Evolutionary conservation across 768 basidiomycete genomes (phyloP).

Genomic region (Mrakia frigida): DNA sequence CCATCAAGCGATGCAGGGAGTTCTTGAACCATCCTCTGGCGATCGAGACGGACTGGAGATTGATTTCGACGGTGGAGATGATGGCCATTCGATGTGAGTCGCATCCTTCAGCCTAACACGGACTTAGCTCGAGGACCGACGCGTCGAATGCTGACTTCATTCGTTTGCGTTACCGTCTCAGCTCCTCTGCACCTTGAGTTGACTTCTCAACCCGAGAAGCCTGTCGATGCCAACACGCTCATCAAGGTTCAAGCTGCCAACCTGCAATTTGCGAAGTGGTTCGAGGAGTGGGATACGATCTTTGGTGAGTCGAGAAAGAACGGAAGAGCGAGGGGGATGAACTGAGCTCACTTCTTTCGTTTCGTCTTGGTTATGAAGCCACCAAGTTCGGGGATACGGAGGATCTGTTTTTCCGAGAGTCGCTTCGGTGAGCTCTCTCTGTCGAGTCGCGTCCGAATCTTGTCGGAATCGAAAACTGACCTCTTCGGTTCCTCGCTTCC

Average conservation of each 20-base stretch:
- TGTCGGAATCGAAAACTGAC: conserved; percentile 45
- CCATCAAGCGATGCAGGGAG: conserved; percentile 71
- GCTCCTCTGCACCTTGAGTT: conserved; percentile 79
- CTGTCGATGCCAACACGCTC: conserved; percentile 70
- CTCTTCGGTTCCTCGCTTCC: conserved; percentile 54
- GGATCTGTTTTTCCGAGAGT: conserved; percentile 83
- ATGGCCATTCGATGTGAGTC: conserved; percentile 64
- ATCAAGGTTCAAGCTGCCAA: conserved; percentile 67
- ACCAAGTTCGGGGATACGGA: conserved; percentile 41
- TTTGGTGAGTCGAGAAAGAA: conserved; percentile 45
- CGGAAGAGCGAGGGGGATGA: conserved; percentile 46
- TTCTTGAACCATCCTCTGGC: conserved; percentile 80
- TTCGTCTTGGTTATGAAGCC: conserved; percentile 76
- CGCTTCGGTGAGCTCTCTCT: conserved; percentile 51
- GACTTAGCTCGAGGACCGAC: too few species aligned
- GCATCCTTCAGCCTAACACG: too few species aligned
- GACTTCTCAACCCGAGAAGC: conserved; percentile 57
- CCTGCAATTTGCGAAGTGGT: conserved; percentile 74
- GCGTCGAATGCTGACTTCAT: neutral
- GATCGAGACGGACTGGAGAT: conserved; percentile 88
- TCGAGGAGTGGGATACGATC: conserved; percentile 43
- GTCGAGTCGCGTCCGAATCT: conserved; percentile 40
- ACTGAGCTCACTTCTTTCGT: neutral
- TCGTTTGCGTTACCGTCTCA: conserved; percentile 5
- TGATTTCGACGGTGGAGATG: conserved; percentile 89